Base-by-base conservation (phyloP, 2,329 filamentous ascomycete species). In the Monilinia laxa region DNA sequence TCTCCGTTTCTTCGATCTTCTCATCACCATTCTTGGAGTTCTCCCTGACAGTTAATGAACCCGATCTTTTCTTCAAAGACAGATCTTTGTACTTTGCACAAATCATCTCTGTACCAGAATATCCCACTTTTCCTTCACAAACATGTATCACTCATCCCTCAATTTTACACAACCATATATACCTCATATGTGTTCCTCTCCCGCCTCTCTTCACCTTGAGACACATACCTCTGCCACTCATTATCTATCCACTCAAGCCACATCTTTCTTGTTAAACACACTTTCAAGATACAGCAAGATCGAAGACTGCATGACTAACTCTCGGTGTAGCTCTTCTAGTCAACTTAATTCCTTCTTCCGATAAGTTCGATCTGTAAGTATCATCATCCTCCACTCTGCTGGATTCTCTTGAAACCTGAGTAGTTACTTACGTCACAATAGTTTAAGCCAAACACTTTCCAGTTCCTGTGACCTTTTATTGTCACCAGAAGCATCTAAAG, bases 341-440 rank as follows among this genome's bases (percentile, higher is more conserved):
- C 28, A 7, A 25, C 31, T 20, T 51, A 25, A 28, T 4, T 18
- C 51, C 51, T 38, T 60, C 31, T 25, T 51, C 28, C 11, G 35
- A 47, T n/a, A 59, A 11, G 18, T 16, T 12, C n/a, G 16, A 60
- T 25, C n/a, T 60, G 58, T 60, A 38, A 51, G 45, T 51, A 16
- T 9, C 12, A 25, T 25, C 16, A 18, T 40, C 1, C 38, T 60
- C 31, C 58, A 38, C 28, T 60, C 18, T 23, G 42, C 9, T 3
- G 4, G 23, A 10, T 23, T 38, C 7, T 4, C 23, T 38, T 23
- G 20, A 51, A 14, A 7, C n/a, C 31, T 38, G n/a, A 18, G 12
- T 45, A 25, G 16, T 9, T 60, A 14, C 45, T 60, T 38, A 60
- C 45, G 3, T n/a, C 28, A n/a, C 6, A 60, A 38, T 31, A 51